Conservation (phyloP, 2,329 filamentous ascomycete species). For the Fusarium nisikadoi region DNA sequence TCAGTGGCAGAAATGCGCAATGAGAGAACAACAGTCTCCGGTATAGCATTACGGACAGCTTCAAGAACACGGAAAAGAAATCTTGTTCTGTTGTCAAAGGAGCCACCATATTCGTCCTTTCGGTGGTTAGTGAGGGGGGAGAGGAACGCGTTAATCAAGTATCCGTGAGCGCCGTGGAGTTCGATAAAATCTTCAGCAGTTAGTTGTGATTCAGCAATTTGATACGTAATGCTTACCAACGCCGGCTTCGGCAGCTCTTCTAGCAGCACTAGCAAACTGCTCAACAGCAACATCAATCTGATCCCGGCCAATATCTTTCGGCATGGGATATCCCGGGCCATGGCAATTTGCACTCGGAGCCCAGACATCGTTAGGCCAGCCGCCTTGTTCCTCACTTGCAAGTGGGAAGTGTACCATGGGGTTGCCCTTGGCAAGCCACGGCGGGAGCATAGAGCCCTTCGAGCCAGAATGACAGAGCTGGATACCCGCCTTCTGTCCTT, state of each 20-base stretch:
- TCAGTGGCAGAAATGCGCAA: slow-evolving; percentile 69
- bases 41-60: slow-evolving; percentile 63
- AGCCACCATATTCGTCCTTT: slow-evolving; percentile 72
- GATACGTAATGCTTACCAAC: background rate
- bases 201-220: accelerated
- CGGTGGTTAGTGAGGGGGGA: slow-evolving; percentile 46
- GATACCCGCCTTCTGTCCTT: background rate
- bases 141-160: background rate
- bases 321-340: background rate
- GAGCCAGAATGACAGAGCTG: background rate
- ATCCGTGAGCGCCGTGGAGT: background rate
- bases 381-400: background rate
- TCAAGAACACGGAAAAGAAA: slow-evolving; percentile 64
- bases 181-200: background rate
- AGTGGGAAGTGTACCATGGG: background rate
- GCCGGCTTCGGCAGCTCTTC: background rate
- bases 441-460: background rate
- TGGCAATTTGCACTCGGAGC: background rate
- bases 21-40: slow-evolving; percentile 65
- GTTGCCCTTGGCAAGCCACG: background rate
- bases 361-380: background rate
- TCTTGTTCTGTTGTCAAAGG: slow-evolving; percentile 71
- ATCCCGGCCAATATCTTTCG: background rate
- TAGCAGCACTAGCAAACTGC: background rate
- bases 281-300: background rate